Percentiles rank a stretch among this genome's conserved stretches.
Conservation (phyloP, 202 grass and related monocot species). For the Thinopyrum obtusiflorum region DNA sequence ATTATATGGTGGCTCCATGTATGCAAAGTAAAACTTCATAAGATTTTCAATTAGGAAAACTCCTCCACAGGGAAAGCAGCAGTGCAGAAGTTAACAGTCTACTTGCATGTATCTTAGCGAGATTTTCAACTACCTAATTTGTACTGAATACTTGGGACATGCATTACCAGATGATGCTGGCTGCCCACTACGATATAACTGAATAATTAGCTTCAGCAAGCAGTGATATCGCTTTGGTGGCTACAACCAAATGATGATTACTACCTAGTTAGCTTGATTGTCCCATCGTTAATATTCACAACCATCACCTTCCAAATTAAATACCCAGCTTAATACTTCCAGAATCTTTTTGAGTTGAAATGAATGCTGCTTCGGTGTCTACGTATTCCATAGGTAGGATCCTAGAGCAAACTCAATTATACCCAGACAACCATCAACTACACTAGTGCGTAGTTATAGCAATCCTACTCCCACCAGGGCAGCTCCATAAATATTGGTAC, state of each 20-base stretch:
- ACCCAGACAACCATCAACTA: background rate
- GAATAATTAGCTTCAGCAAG: constrained; percentile 10
- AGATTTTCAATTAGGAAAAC: background rate
- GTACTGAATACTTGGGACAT: background rate
- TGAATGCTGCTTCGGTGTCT: background rate
- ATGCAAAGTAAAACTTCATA: background rate
- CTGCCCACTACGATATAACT: background rate
- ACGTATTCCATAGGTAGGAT: background rate
- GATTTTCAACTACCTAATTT: background rate
- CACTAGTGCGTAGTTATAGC: background rate
- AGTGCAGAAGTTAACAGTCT: background rate
- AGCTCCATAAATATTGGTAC: background rate
- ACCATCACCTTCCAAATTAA: background rate
- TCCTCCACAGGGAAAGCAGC: background rate
- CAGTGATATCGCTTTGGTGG: background rate
- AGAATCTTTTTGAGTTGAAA: constrained; percentile 1
- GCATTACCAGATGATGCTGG: background rate
- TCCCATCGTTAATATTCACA: background rate
- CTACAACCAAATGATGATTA: background rate
- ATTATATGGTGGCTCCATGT: background rate
- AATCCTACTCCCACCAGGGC: background rate
- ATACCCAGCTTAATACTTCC: background rate
- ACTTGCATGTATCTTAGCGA: background rate
- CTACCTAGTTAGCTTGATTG: background rate
- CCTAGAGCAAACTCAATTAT: background rate